Percentiles rank a stretch among this genome's conserved stretches.
These are phyloP conservation scores for Boletus reticuloceps DNA, from an alignment of 768 basidiomycete genomes.

Conservation along the genomic window DNA sequence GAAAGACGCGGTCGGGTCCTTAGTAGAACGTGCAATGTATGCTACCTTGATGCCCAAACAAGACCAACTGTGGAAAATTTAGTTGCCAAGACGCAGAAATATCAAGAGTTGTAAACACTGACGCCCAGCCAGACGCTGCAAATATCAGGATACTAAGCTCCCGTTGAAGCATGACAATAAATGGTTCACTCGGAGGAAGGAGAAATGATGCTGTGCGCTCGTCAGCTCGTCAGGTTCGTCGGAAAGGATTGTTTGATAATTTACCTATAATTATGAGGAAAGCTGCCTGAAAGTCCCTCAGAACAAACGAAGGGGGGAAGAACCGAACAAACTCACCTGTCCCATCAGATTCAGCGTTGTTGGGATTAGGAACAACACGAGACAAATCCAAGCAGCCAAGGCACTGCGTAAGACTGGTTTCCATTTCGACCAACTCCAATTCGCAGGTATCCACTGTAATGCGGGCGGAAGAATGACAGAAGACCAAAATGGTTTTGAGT, in stretches of 20 bases:
- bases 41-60: slow-evolving; percentile 66
- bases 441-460: too few species aligned
- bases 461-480: too few species aligned
- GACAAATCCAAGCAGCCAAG: too few species aligned
- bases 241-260: neutral
- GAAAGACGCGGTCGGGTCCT: slow-evolving; percentile 36
- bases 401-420: too few species aligned
- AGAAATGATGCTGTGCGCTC: slow-evolving; percentile 50
- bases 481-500: too few species aligned
- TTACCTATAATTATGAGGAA: slow-evolving; percentile 64
- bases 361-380: too few species aligned
- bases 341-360: slow-evolving; percentile 38
- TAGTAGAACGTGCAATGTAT: slow-evolving; percentile 48
- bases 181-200: slow-evolving; percentile 65
- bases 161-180: slow-evolving; percentile 62
- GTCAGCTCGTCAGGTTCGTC: neutral
- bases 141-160: slow-evolving; percentile 54
- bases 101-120: slow-evolving; percentile 26
- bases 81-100: neutral
- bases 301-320: neutral
- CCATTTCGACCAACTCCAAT: too few species aligned
- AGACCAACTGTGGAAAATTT: slow-evolving; percentile 46
- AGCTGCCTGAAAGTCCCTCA: slow-evolving; percentile 42
- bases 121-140: slow-evolving; percentile 57
- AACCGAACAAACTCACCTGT: slow-evolving; percentile 38